A percentile compares a stretch with the other conserved stretches of the same genome.
phyloP scores from a whole-genome alignment of 768 basidiomycete genomes.

The Rickenella mellea region DNA sequence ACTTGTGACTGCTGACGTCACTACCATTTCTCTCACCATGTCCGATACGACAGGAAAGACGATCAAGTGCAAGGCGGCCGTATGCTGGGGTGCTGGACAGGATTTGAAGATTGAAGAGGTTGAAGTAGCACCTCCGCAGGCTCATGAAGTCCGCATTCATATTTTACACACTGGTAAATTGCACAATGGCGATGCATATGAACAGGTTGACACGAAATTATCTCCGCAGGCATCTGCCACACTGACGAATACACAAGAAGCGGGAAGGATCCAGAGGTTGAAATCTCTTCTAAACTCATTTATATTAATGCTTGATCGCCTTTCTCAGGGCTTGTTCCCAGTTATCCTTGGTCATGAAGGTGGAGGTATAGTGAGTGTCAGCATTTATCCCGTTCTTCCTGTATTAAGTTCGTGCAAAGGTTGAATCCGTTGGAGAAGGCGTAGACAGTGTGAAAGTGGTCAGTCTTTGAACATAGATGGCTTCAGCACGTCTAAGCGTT shows the following conservation, averaged over 20 bases:
- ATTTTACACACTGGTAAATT: conserved; percentile 78
- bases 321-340: conserved; percentile 70
- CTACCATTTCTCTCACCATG: conserved; percentile 36
- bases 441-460: conserved; percentile 70
- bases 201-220: not conserved
- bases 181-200: not conserved
- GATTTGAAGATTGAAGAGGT: conserved; percentile 83
- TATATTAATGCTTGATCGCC: conserved; percentile 7
- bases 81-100: conserved; percentile 92
- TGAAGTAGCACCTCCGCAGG: conserved; percentile 84
- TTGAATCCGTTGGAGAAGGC: conserved; percentile 95
- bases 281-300: conserved; percentile 6
- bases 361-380: conserved; percentile 64
- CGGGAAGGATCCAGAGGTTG: conserved; percentile 90
- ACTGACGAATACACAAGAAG: conserved; percentile 97
- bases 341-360: conserved; percentile 94
- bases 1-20: no score
- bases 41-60: conserved; percentile 64
- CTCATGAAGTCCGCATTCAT: conserved; percentile 87
- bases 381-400: conserved; percentile 1
- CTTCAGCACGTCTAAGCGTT: not conserved
- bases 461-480: conserved; percentile 11
- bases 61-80: conserved; percentile 84
- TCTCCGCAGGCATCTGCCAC: conserved; percentile 74
- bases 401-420: conserved; percentile 33